Base-by-base conservation (phyloP, 345 rosid species). In the Dimocarpus longan region DNA sequence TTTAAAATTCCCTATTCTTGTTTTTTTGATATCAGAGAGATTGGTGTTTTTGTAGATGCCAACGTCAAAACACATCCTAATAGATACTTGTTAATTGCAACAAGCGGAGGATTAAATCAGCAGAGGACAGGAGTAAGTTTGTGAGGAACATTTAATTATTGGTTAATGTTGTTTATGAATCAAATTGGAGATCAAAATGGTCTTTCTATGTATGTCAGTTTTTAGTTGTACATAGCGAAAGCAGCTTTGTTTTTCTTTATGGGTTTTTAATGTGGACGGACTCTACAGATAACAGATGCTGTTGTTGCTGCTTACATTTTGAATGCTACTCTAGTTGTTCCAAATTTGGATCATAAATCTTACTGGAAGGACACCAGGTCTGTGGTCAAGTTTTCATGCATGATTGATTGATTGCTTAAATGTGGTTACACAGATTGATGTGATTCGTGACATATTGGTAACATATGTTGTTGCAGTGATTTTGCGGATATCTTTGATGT, bases 81-180 rank as follows among this genome's bases (percentile, higher is more conserved):
- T 82, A 87, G 95, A 22, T 95, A 90, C 85, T 70, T 95, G 87
- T 71, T 90, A 83, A 92, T 95, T 13, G 98, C 91, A 19, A 95
- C 98, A 10, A 93, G 98, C 79, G 98, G 99, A 84, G 99, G 99
- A 72, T 75, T 95, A 60, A 95, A 95, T 88, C 98, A 95, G 73
- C 98, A 93, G 79, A 88, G 95, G 82, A 92, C 98, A 69, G 98
- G 97, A 89, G 99, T 93, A 82, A 83, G 93, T 78, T 71, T 50
- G 52, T 40, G 42, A 2, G 37, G 37, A 32, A 2, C 37, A 32
- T 32, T 32, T 32, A 32, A 32, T 32, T 2, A 15, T 21, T 26
- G 54, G 54, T 21, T 43, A 26, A 26, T 26, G 28, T 26, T 26
- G 28, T 26, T 26, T 26, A 50, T 13, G 26, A 56, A 54, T 69